Conservation (phyloP, 768 basidiomycete genomes). For the Suillus lakei region DNA sequence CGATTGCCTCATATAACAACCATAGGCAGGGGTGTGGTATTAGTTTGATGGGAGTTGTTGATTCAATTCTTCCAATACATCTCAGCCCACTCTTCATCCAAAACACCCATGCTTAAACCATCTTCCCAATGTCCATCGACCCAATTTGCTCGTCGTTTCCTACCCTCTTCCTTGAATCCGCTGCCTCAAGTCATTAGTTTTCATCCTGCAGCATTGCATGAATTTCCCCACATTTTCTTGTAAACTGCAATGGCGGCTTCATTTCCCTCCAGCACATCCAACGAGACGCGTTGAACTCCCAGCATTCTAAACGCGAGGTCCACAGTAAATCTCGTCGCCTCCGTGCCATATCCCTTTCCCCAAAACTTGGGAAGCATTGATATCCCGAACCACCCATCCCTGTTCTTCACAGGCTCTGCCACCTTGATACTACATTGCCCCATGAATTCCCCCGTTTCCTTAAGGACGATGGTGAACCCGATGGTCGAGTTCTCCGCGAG, state of each 20-base stretch:
- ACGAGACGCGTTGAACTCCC: conserved; percentile 34
- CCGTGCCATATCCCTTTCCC: conserved; percentile 30
- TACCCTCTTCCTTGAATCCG: conserved; percentile 40
- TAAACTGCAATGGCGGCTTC: conserved; percentile 28
- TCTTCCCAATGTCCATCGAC: conserved; percentile 38
- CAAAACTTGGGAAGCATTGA: conserved; percentile 27
- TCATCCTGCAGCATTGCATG: not conserved
- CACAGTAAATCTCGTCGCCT: conserved; percentile 21
- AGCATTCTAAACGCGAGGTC: conserved; percentile 27
- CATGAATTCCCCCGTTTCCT: conserved; percentile 24
- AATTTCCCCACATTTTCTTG: conserved; percentile 33
- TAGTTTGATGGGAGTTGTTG: not conserved
- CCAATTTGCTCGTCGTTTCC: conserved; percentile 35
- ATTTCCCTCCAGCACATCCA: conserved; percentile 26
- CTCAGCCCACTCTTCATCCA: conserved; percentile 37
- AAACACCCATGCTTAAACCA: conserved; percentile 35
- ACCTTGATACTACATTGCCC: conserved; percentile 25
- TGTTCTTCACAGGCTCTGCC: conserved; percentile 28
- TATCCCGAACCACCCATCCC: conserved; percentile 31
- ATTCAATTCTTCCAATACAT: not conserved
- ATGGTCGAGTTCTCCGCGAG: conserved; percentile 17
- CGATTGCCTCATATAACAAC: no score
- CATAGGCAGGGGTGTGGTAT: no score
- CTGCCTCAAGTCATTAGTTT: conserved; percentile 16
- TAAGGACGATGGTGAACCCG: conserved; percentile 25